Percentiles rank a stretch among this genome's conserved stretches.
phyloP scores from a whole-genome alignment of 139 green algal genomes.

The Closterium sp. region DNA sequence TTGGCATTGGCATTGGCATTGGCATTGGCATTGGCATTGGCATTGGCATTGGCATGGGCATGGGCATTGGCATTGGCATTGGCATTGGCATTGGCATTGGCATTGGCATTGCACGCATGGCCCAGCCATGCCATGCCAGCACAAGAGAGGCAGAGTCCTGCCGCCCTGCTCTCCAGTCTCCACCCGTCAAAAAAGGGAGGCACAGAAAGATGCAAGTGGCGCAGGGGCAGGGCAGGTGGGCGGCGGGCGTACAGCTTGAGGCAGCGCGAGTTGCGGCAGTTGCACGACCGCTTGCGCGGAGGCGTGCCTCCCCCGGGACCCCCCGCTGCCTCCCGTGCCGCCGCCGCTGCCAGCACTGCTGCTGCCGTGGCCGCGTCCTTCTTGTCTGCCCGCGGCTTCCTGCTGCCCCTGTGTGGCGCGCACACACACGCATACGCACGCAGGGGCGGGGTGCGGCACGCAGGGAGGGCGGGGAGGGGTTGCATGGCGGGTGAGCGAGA shows the following conservation, averaged over 20 bases:
- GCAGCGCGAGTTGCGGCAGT: conserved; percentile 90
- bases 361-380: neutral
- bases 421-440: no score
- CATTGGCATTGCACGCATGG: no score
- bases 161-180: neutral
- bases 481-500: no score
- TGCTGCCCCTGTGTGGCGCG: neutral
- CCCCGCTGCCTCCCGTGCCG: no score
- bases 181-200: neutral
- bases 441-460: neutral
- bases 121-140: no score
- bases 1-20: no score
- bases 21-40: no score
- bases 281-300: conserved; percentile 89
- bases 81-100: no score
- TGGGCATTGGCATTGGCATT: no score
- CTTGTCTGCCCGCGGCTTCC: neutral
- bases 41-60: no score
- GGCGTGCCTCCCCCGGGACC: neutral
- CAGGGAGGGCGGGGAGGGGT: neutral
- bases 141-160: neutral
- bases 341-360: neutral
- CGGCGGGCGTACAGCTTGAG: conserved; percentile 73
- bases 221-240: neutral
- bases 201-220: neutral